Conservation (phyloP, 257 asterid genomes). For the Ophiorrhiza pumila region DNA sequence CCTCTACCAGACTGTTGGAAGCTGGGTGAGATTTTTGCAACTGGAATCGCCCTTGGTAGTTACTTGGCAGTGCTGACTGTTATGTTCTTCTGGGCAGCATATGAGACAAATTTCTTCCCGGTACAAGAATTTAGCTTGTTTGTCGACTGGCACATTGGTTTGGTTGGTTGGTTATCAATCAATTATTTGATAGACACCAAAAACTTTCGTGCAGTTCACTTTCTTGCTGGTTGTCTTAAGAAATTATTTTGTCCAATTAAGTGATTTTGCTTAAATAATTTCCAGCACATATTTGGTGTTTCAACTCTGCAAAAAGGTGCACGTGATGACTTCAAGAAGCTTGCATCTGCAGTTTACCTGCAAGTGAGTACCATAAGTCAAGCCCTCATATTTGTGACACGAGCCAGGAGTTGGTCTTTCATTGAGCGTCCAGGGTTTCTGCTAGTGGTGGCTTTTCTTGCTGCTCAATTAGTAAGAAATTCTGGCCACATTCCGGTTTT, state of each 20-base stretch:
- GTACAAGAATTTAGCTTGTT: conserved; percentile 20
- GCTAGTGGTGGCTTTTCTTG: conserved; percentile 54
- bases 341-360: conserved; percentile 72
- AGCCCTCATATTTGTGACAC: conserved; percentile 84
- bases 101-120: conserved; percentile 29
- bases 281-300: conserved; percentile 22
- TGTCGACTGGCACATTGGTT: no score
- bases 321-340: conserved; percentile 28
- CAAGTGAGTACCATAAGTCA: conserved; percentile 88
- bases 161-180: neutral
- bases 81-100: conserved; percentile 36
- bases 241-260: no score
- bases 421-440: conserved; percentile 63
- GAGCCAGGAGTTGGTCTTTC: conserved; percentile 76
- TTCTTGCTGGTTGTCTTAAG: neutral
- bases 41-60: conserved; percentile 36
- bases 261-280: neutral
- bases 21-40: conserved; percentile 36
- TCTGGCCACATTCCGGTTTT: neutral
- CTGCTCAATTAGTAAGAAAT: conserved; percentile 64
- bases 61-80: conserved; percentile 36
- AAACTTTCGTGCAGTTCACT: neutral
- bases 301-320: conserved; percentile 21
- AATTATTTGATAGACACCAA: neutral
- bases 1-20: conserved; percentile 43